These are phyloP conservation scores for Biscogniauxia marginata DNA, from an alignment of 2,329 filamentous ascomycete species.

Conservation along the genomic window DNA sequence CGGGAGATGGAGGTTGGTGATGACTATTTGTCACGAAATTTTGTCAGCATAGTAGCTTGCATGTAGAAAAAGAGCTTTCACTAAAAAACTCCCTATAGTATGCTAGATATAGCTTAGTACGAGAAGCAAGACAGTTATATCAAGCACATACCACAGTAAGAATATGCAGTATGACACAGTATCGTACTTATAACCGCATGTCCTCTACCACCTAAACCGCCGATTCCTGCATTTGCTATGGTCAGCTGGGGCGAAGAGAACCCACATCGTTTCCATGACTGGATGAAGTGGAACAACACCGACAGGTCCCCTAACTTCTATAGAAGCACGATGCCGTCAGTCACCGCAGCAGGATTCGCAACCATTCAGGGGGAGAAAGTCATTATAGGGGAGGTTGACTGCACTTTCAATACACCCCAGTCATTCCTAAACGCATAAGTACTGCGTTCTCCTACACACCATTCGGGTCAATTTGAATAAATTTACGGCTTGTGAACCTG, in stretches of 20 bases:
- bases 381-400: background rate
- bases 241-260: background rate
- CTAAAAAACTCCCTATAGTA: too few relatives aligned
- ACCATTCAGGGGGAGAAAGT: background rate
- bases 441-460: background rate
- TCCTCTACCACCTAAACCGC: background rate
- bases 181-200: background rate
- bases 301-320: background rate
- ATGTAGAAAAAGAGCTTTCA: too few relatives aligned
- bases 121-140: background rate
- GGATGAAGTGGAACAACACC: background rate
- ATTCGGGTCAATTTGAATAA: background rate
- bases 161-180: background rate
- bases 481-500: background rate
- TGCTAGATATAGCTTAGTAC: too few relatives aligned
- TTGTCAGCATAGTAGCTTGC: too few relatives aligned
- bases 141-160: background rate
- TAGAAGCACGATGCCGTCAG: background rate
- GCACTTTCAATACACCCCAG: background rate
- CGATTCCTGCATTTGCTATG: background rate
- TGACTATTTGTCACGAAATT: too few relatives aligned
- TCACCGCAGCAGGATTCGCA: background rate
- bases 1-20: too few relatives aligned
- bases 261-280: background rate
- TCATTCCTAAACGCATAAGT: background rate